Evolutionary conservation across 2,329 filamentous ascomycete species (phyloP).

Genomic region (Beauveria bassiana): DNA sequence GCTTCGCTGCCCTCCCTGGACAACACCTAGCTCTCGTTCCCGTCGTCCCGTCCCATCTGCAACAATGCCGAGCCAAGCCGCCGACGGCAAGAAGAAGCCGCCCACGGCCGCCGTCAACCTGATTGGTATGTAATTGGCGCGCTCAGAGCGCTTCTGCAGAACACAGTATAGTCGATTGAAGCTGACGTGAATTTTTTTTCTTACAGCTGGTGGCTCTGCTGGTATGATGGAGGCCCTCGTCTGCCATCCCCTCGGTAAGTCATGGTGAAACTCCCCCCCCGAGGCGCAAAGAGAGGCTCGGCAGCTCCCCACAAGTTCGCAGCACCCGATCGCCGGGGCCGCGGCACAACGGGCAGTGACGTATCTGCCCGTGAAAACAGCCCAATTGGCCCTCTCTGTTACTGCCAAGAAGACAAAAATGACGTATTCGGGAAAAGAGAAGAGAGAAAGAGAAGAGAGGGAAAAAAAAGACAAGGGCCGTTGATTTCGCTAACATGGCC

Average conservation of each 20-base stretch:
- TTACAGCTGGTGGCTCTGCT: constrained; percentile 80
- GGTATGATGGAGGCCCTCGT: constrained; percentile 99
- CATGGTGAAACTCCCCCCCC: not conserved
- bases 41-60: not conserved
- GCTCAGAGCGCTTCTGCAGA: not conserved
- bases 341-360: constrained; percentile 5
- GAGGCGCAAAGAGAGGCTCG: not conserved
- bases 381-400: not conserved
- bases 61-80: constrained; percentile 26
- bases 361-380: not conserved
- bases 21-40: not conserved
- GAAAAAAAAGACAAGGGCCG: not conserved
- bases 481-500: constrained; percentile 7
- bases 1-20: not conserved
- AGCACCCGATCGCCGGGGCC: not conserved
- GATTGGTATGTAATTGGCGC: constrained; percentile 55
- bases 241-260: constrained; percentile 83
- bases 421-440: not conserved
- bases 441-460: constrained; percentile 1
- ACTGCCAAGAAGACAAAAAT: not conserved
- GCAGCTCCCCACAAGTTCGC: constrained; percentile 6
- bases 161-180: constrained; percentile 12
- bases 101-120: constrained; percentile 83
- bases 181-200: constrained; percentile 14
- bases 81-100: constrained; percentile 55